Base-by-base conservation (phyloP, 2,329 filamentous ascomycete species). In the Cucurbitaria berberidis region DNA sequence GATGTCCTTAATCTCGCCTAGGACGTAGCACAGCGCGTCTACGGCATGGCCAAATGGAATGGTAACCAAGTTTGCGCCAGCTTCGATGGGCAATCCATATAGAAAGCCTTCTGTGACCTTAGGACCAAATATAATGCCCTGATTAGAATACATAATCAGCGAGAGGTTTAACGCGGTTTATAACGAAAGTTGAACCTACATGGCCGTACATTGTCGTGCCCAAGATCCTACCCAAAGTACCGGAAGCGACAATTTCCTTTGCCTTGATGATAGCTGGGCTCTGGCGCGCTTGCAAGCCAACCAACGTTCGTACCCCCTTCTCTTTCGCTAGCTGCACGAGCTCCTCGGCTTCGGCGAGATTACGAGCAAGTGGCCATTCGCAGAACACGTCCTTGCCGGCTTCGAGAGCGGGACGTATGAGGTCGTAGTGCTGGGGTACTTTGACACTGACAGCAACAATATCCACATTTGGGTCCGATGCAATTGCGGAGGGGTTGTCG, bases 331-430 rank as follows among this genome's bases (percentile, higher is more conserved):
- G 53, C 1, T 63, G 61, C 0, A 70, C 62, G 18, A 84, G 66
- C 55, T 81, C 77, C 39, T 77, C 72, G 0, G 79, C 74, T 53
- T 81, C 73, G 1, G 64, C 55, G 1, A 76, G 46, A 36, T 74
- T 78, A 3, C 72, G 68, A 0, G 70, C 80, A 1, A 82, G 69
- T 3, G 79, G 81, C 80, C 80, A 81, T 59, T 83, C 81, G n/a
- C 78, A 74, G 49, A 79, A 83, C 11, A 80, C 74, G 38, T 79
- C 71, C 41, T 72, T 72, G 3, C 66, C 64, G 3, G 78, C 76
- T 42, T 74, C 64, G 3, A 83, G 59, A 9, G 74, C 75, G 1
- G 79, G 78, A 36, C 73, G 74, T 10, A 78, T 70, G 13, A 79
- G 62, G 8, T 62, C 53, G 51, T 78, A 78, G 51, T 82, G 80